Conservation (phyloP, 2,329 filamentous ascomycete species). For the Talaromyces sp. region DNA sequence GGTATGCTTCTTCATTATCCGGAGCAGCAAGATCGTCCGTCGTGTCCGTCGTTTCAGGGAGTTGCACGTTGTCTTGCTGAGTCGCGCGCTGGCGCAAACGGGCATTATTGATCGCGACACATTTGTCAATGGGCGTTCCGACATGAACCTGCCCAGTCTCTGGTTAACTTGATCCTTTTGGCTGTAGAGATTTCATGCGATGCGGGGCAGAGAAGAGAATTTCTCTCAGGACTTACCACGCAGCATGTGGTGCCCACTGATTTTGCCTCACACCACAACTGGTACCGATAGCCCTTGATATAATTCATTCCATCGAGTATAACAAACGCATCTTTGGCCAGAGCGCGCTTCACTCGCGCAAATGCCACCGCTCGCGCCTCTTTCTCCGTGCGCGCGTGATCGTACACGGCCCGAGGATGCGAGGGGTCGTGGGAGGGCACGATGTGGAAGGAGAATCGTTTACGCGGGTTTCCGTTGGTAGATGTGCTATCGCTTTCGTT, state of each 20-base stretch:
- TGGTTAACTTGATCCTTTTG: background rate
- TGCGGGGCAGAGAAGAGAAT: background rate
- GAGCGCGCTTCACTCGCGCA: conserved; percentile 56
- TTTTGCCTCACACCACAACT: conserved; percentile 64
- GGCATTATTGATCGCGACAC: conserved; percentile 50
- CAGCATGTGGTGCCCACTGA: conserved; percentile 58
- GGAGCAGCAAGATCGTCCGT: conserved; percentile 10
- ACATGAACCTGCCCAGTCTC: conserved; percentile 47
- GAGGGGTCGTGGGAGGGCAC: conserved; percentile 37
- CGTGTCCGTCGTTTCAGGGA: conserved; percentile 6
- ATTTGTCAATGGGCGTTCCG: conserved; percentile 53
- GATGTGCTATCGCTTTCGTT: conserved; percentile 5
- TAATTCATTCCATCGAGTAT: conserved; percentile 64
- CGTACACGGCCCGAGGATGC: conserved; percentile 50
- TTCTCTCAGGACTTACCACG: conserved; percentile 44
- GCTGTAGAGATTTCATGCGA: background rate
- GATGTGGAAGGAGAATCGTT: conserved; percentile 40
- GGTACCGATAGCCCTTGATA: conserved; percentile 65
- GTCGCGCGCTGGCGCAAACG: conserved; percentile 19
- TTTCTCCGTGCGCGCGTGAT: conserved; percentile 57
- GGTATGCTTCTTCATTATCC: conserved; percentile 41
- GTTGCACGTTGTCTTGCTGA: conserved; percentile 8
- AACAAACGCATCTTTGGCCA: conserved; percentile 56
- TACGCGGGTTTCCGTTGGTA: conserved; percentile 24
- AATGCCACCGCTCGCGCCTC: conserved; percentile 59